Evolutionary conservation across 345 rosid species (phyloP), one percentile per base, ranked within the genome.

Genomic region (Dimocarpus longan): DNA sequence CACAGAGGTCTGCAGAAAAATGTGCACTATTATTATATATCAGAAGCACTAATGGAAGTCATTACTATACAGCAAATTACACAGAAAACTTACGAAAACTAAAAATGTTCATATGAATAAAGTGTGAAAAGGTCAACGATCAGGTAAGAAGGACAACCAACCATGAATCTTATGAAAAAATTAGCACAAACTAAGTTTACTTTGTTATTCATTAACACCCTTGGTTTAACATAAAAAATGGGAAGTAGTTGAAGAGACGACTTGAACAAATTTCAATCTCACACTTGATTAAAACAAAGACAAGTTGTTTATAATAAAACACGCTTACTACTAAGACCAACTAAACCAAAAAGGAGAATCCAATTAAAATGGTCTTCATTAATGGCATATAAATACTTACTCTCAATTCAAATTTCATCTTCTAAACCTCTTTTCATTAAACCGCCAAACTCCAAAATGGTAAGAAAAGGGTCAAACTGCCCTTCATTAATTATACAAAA

Each of bases 1-100:
- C 98, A 95, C 13, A 93, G 80, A 82, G 98, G 98, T 82, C 98
- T 95, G 79, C 76, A 77, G 50, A 74, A 76, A 73, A 0, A n/a
- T 32, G 6, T 48, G 42, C 26, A 21, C 54, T 50, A 67, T 21
- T 32, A 54, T 2, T 54, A 54, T 16, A 54, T 2, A 71, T 59
- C 43, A 21, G 26, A 82, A 70, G 16, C 50, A 82, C 75, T 44
- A 32, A 48, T 7, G 67, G n/a, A 70, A 84, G 46, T 75, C 43
- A 43, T 18, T 28, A 77, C 5, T 46, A 46, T 28, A 68, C 37
- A 43, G 37, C 63, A 76, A 57, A 19, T 44, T 26, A 26, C n/a
- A 48, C n/a, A 10, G 21, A 66, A 2, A n/a, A 28, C 43, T 26
- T 32, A 63, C 42, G 39, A 75, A 46, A 50, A 22, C 26, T 48